phyloP scores from a whole-genome alignment of 352 stramenopile genomes.

The Pythium plurisporium region DNA sequence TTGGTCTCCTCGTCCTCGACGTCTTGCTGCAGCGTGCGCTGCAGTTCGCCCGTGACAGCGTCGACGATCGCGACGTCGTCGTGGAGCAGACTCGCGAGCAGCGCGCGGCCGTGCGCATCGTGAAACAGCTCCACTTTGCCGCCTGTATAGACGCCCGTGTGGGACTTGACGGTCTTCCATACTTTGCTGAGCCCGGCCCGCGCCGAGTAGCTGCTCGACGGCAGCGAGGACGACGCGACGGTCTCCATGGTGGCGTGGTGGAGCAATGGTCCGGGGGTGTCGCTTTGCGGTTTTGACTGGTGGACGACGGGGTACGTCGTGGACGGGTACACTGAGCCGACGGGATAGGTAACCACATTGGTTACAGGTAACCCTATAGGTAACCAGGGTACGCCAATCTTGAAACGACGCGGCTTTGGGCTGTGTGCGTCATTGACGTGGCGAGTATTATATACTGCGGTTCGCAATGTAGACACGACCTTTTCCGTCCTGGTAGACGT shows the following conservation, averaged over 20 bases:
- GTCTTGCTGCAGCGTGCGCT: conserved; percentile 74
- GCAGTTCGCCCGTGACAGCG: conserved; percentile 57
- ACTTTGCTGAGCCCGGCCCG: conserved; percentile 71
- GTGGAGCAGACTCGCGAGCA: conserved; percentile 77
- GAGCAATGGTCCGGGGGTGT: background rate
- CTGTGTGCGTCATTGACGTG: too few relatives aligned
- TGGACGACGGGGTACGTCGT: background rate
- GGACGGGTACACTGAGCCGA: background rate
- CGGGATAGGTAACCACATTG: background rate
- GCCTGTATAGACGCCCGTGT: conserved; percentile 78
- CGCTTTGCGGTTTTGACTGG: conserved; percentile 4
- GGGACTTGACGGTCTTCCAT: conserved; percentile 72
- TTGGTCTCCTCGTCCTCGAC: conserved; percentile 72
- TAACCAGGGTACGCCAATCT: background rate
- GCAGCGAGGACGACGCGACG: background rate
- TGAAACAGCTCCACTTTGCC: conserved; percentile 72
- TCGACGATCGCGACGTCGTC: conserved; percentile 81
- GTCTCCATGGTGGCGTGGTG: conserved; percentile 7
- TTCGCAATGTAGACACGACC: too few relatives aligned
- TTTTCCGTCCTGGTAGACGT: too few relatives aligned
- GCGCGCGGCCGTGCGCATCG: conserved; percentile 20
- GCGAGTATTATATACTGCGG: too few relatives aligned
- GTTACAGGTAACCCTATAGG: background rate
- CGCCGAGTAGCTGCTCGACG: conserved; percentile 48
- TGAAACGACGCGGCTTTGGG: background rate